Percentiles rank a stretch among this genome's conserved stretches.
Conservation (phyloP, 768 basidiomycete species). For the Trametopsis cervina region DNA sequence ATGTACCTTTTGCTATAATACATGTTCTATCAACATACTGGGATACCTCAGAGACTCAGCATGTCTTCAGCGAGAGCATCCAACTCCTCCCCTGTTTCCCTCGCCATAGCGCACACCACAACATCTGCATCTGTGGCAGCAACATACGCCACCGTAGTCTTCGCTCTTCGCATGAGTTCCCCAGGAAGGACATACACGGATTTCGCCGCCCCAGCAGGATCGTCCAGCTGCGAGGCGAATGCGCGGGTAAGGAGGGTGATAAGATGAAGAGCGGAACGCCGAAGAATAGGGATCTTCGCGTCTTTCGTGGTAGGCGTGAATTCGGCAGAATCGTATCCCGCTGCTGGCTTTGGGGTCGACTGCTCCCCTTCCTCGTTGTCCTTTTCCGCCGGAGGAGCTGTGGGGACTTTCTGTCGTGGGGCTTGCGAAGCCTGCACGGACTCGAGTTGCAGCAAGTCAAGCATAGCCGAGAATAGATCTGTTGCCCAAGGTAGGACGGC, state of each 20-base stretch:
- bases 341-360: not conserved
- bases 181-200: conserved; percentile 26
- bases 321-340: conserved; percentile 35
- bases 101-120: conserved; percentile 69
- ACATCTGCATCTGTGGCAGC: conserved; percentile 64
- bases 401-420: conserved; percentile 1
- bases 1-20: too few species aligned
- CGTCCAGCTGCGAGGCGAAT: conserved; percentile 44
- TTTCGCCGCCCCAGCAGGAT: conserved; percentile 22
- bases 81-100: conserved; percentile 54
- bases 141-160: conserved; percentile 61
- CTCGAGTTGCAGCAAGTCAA: conserved; percentile 74
- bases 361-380: not conserved
- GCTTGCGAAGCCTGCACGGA: conserved; percentile 22
- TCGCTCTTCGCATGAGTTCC: conserved; percentile 40
- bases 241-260: conserved; percentile 64
- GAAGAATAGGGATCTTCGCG: conserved; percentile 68
- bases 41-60: conserved; percentile 26
- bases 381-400: conserved; percentile 1
- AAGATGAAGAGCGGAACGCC: conserved; percentile 85
- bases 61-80: conserved; percentile 41
- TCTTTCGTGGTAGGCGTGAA: conserved; percentile 49
- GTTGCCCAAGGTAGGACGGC: conserved; percentile 56
- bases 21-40: too few species aligned
- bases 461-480: conserved; percentile 58